Conservation (phyloP, 495 filamentous ascomycete genomes). For the Penicillium flavigenum region DNA sequence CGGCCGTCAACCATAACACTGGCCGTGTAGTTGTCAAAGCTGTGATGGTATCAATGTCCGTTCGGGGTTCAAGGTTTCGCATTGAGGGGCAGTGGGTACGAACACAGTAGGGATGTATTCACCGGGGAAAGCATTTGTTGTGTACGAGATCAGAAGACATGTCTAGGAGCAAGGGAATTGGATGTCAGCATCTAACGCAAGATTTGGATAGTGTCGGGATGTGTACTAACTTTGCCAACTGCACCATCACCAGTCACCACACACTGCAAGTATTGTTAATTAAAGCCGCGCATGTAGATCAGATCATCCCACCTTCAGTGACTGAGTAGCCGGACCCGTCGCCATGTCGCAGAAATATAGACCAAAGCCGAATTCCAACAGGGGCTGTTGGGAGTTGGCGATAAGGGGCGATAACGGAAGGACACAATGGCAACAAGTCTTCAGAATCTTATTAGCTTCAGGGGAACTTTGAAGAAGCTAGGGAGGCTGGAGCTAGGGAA, state of each 20-base stretch:
- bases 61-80: background rate
- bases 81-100: slow-evolving; percentile 39
- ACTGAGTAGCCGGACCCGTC: slow-evolving; percentile 67
- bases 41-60: slow-evolving; percentile 34
- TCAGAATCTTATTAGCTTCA: slow-evolving; percentile 8
- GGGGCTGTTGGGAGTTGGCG: slow-evolving; percentile 16
- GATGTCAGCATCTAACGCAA: slow-evolving; percentile 2
- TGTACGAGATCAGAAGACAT: slow-evolving; percentile 98
- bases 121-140: slow-evolving; percentile 97
- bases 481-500: slow-evolving; percentile 12
- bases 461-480: slow-evolving; percentile 4
- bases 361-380: slow-evolving; percentile 8
- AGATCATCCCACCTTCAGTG: slow-evolving; percentile 60
- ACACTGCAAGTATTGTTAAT: slow-evolving; percentile 57
- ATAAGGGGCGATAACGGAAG: slow-evolving; percentile 16
- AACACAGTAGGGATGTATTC: slow-evolving; percentile 99
- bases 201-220: background rate
- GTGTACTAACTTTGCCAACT: slow-evolving; percentile 81
- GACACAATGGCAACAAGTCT: slow-evolving; percentile 6
- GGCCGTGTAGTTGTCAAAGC: slow-evolving; percentile 98
- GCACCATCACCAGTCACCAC: slow-evolving; percentile 99
- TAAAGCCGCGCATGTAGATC: slow-evolving; percentile 17
- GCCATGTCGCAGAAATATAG: slow-evolving; percentile 51
- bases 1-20: slow-evolving; percentile 98
- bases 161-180: slow-evolving; percentile 56